Percentiles rank a stretch among this genome's conserved stretches.
Evolutionary conservation across 768 basidiomycete genomes (phyloP).

Genomic region (Amanita inopinata): DNA sequence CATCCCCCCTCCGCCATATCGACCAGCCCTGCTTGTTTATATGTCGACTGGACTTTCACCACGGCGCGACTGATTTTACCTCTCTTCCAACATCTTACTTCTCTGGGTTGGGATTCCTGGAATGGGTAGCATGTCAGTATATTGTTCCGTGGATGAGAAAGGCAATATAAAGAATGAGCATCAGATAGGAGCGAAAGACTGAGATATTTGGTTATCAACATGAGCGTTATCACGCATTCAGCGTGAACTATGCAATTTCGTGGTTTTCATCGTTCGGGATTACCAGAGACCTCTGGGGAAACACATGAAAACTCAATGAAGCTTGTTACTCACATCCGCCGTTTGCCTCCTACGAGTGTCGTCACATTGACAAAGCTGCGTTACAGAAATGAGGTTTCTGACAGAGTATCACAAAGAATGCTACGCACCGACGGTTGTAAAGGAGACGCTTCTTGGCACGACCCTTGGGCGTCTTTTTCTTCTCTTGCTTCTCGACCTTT

Average conservation of each 20-base stretch:
- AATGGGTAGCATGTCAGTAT: constrained; percentile 4
- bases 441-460: constrained; percentile 95
- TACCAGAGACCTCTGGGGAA: constrained; percentile 7
- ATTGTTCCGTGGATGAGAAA: constrained; percentile 17
- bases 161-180: constrained; percentile 15
- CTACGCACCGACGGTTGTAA: constrained; percentile 85
- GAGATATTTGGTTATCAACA: constrained; percentile 85
- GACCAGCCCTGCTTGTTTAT: background rate
- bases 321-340: constrained; percentile 79
- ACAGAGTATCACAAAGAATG: too few relatives aligned
- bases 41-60: background rate
- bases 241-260: constrained; percentile 92
- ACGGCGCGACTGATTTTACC: background rate
- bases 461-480: constrained; percentile 96
- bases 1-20: background rate
- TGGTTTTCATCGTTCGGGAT: constrained; percentile 42
- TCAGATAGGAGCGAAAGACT: constrained; percentile 99
- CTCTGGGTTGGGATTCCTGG: constrained; percentile 59
- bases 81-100: constrained; percentile 30
- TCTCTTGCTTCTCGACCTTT: constrained; percentile 98
- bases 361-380: constrained; percentile 94
- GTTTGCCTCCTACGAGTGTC: constrained; percentile 82
- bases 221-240: constrained; percentile 49
- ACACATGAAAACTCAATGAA: too few relatives aligned
- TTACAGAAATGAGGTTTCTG: too few relatives aligned